Percentiles rank a stretch among this genome's conserved stretches.
Evolutionary conservation across 495 filamentous ascomycete genomes (phyloP).

Genomic region (Haplographium delicatum): DNA sequence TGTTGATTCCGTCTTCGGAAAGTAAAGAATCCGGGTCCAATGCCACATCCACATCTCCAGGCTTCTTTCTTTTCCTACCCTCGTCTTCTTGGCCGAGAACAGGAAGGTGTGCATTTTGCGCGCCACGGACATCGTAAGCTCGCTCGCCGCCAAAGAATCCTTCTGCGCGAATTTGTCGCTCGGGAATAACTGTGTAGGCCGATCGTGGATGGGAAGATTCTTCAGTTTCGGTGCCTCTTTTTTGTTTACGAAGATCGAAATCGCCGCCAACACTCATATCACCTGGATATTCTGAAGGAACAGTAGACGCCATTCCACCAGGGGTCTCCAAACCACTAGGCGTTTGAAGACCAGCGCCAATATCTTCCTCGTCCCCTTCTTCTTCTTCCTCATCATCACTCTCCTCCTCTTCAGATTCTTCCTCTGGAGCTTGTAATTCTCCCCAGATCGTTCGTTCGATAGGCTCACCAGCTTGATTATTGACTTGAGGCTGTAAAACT

Average conservation of each 20-base stretch:
- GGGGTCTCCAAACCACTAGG: conserved; percentile 77
- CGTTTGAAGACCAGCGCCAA: conserved; percentile 61
- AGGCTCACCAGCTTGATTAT: conserved; percentile 63
- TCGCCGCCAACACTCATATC: conserved; percentile 75
- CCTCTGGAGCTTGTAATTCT: conserved; percentile 80
- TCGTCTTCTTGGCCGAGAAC: conserved; percentile 80
- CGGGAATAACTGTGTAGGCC: conserved; percentile 86
- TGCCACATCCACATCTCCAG: conserved; percentile 87
- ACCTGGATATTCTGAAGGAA: conserved; percentile 68
- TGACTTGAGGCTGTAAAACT: conserved; percentile 53
- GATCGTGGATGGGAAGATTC: conserved; percentile 66
- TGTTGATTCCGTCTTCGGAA: conserved; percentile 64
- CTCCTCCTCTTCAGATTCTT: conserved; percentile 78
- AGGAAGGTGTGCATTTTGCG: conserved; percentile 47
- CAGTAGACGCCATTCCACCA: conserved; percentile 69
- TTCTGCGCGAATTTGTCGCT: conserved; percentile 73
- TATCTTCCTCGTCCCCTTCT: conserved; percentile 57
- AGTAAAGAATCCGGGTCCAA: conserved; percentile 77
- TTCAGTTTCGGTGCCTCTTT: conserved; percentile 83
- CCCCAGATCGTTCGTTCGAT: conserved; percentile 91
- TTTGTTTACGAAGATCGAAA: conserved; percentile 85
- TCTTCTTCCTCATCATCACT: conserved; percentile 67
- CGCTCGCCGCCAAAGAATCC: conserved; percentile 96
- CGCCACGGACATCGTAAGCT: conserved; percentile 71
- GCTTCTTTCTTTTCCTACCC: conserved; percentile 82